Base-by-base conservation (phyloP, 2,329 filamentous ascomycete genomes). In the Pseudodiploospora longispora region DNA sequence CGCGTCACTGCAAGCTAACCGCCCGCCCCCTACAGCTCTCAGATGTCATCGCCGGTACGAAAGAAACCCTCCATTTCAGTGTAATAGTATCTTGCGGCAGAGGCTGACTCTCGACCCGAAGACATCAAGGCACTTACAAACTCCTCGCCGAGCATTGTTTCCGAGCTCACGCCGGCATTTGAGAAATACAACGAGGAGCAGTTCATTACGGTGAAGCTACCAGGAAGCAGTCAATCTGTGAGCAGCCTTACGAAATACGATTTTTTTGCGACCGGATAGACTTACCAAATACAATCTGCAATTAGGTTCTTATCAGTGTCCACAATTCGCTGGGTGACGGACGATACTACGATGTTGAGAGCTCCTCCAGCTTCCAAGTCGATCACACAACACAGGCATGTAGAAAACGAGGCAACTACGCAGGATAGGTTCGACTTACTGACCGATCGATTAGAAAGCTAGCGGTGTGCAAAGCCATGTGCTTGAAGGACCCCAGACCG, bases 101-200 rank as follows among this genome's bases (percentile, higher is more conserved):
- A 47, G 19, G 19, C 19, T 63, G 49, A 63, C 52, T 31, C 36
- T 30, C 46, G 10, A 39, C 12, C 42, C 45, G 34, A 65, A 94
- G 93, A 95, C 63, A 94, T 98, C 72, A 95, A 95, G 67, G 75
- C 81, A 41, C 75, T 98, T 36, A 88, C 89, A 12, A 71, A 79
- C 50, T 80, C 85, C 54, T 80, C 81, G 36, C 78, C 82, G 33
- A 70, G 75, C 44, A 71, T 93, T 49, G 69, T 90, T 44, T 70
- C 80, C 48, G 81, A 85, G 51, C 83, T 96, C 42, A 78, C 75
- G 6, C 86, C 89, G 1, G 89, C 93, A 0, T 94, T 95, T 63
- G 75, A 90, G 67, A 88, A 85, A 67, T 97, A 98, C 76, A 96
- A 97, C 58, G 91, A 98, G 68, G 85, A 90, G 66, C 93, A 98